Evolutionary conservation across 495 filamentous ascomycete species (phyloP), one percentile per base, ranked within the genome.

Genomic region (Bacidia rubella): DNA sequence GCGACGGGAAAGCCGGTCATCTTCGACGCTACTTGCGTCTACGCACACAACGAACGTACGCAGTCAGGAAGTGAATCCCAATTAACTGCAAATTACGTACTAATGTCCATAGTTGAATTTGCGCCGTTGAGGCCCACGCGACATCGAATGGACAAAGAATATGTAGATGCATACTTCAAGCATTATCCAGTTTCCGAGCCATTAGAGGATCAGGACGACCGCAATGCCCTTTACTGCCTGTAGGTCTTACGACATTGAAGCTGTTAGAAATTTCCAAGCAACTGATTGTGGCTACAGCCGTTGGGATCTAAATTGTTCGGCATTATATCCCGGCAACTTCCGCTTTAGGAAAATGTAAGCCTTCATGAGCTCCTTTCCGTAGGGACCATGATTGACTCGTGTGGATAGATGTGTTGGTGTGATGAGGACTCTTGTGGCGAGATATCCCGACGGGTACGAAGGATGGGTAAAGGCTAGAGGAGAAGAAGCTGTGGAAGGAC

Each of bases 31-130:
- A 41, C 48, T 23, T 55, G 51, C 11, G n/a, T 62, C 1, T 64
- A 63, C 45, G 62, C 57, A 43, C 63, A 66, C 22, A 66, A 66
- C 51, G 63, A 66, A 49, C 53, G 63, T 66, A 59, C 51, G 54
- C 32, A 44, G 9, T 11, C 9, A 2, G 2, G 26, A 26, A 22
- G 26, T 24, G 11, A 21, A 22, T 4, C 44, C 26, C 44, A 26
- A 22, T 9, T 20, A 3, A 47, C 44, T 1, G 15, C 15, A 17
- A 47, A 63, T 48, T 12, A 49, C 20, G 27, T 9, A 44, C 17
- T n/a, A n/a, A n/a, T n/a, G n/a, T n/a, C n/a, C n/a, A n/a, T 46
- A 56, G 54, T 54, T 53, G 63, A 61, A 44, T 51, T 56, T 15
- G 49, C 38, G 11, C 27, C 49, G 2, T 50, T 39, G 49, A 54